Base-by-base conservation (phyloP, 2,329 filamentous ascomycete species). In the Microcyclospora pomicola region DNA sequence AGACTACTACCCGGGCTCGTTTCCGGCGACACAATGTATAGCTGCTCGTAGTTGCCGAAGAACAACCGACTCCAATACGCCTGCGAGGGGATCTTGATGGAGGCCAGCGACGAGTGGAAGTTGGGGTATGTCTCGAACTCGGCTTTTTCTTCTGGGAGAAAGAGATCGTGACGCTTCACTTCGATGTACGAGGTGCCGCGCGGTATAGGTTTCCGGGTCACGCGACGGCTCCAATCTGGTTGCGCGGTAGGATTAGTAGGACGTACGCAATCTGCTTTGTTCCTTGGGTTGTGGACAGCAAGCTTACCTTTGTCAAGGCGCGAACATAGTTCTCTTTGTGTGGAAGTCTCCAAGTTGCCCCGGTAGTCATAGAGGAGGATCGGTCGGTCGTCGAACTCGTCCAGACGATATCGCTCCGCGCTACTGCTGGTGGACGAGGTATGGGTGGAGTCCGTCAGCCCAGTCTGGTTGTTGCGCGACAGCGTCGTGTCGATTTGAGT, bases 21-120 rank as follows among this genome's bases (percentile, higher is more conserved):
- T 31, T 64, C 61, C 13, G 62, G 58, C 35, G 59, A 64, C 13
- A 69, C 61, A 42, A 69, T 68, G 50, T 64, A 69, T n/a, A 69
- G 56, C 28, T 68, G 60, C 15, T 64, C 58, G 43, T 60, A 68
- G 40, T 58, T 61, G 39, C 64, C 62, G 40, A 66, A 54, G 12
- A 68, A 48, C 44, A 67, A 52, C 30, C 63, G 58, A 42, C 63
- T 64, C 59, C 63, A 65, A 46, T 65, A 67, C 9, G 63, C 61
- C 24, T 50, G 48, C 9, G 55, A 58, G 5, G 65, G 64, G 15
- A 69, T 54, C 34, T 63, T 62, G 41, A 69, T 56, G 37, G 64
- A 65, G 14, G 66, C 66, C 37, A 68, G 54, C 1, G 60, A 63
- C n/a, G 59, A 59, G 49, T 66, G 63, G 52, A 59, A 60, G 36